These are phyloP conservation scores for Alternaria brassicicola DNA, from an alignment of 2,329 filamentous ascomycete species.

Conservation along the genomic window DNA sequence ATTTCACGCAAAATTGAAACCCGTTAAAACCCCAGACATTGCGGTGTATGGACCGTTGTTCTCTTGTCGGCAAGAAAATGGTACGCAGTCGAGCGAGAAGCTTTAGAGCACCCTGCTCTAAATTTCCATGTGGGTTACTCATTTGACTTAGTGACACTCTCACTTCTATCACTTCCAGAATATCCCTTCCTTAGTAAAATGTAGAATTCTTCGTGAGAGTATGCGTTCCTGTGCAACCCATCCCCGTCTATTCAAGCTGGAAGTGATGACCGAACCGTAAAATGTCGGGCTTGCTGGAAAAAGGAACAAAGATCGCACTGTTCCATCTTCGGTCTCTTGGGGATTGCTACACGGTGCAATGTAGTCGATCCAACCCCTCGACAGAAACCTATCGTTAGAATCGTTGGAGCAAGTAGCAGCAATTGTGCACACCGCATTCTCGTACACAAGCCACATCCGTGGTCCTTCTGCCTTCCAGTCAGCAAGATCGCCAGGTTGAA, in stretches of 20 bases:
- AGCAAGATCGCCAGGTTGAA: neutral
- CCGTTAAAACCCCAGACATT: too few species aligned
- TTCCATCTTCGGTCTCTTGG: neutral
- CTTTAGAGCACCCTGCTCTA: neutral
- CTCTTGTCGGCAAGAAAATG: neutral
- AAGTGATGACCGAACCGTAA: neutral
- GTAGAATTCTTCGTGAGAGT: neutral
- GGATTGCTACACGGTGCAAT: neutral
- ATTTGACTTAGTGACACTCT: neutral
- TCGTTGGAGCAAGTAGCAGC: neutral
- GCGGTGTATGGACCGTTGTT: too few species aligned
- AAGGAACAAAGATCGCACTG: neutral
- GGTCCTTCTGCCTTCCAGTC: neutral
- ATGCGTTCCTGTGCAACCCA: neutral
- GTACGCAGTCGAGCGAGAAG: neutral
- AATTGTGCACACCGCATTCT: neutral
- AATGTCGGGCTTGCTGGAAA: neutral
- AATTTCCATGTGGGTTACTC: neutral
- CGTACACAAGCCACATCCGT: neutral
- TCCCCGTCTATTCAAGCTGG: neutral
- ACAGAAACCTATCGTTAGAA: neutral
- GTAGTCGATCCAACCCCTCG: neutral
- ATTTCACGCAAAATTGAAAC: neutral
- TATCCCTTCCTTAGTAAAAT: neutral
- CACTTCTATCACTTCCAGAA: neutral